These are phyloP conservation scores for Stachybotrys elegans DNA, from an alignment of 2,329 filamentous ascomycete species.

Conservation along the genomic window DNA sequence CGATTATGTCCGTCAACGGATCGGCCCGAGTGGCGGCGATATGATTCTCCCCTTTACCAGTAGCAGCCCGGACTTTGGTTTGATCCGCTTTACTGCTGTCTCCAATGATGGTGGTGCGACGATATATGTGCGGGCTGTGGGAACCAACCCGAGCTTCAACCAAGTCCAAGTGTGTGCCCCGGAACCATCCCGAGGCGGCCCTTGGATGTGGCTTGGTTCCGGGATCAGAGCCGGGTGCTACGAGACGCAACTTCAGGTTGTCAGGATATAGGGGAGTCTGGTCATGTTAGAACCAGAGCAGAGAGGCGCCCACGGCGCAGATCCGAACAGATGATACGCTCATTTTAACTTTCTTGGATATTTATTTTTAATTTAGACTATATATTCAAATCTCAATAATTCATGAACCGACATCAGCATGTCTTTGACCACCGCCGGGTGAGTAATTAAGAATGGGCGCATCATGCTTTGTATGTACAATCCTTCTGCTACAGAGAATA, in stretches of 20 bases:
- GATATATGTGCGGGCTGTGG: neutral
- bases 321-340: too few species aligned
- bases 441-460: too few species aligned
- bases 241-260: neutral
- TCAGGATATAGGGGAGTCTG: neutral
- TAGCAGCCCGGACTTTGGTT: neutral
- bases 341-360: too few species aligned
- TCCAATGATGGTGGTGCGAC: constrained; percentile 1
- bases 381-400: too few species aligned
- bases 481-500: too few species aligned
- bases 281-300: too few species aligned
- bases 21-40: neutral
- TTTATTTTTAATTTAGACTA: too few species aligned
- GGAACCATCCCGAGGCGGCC: neutral
- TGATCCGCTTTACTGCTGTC: neutral
- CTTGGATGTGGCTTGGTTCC: neutral
- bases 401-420: too few species aligned
- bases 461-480: too few species aligned
- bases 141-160: neutral
- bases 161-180: neutral
- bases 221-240: neutral
- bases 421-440: too few species aligned
- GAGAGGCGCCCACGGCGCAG: too few species aligned
- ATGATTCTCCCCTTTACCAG: neutral
- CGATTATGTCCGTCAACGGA: neutral